Conservation (phyloP, 108 stramenopile genomes). For the Licmophora abbreviata region DNA sequence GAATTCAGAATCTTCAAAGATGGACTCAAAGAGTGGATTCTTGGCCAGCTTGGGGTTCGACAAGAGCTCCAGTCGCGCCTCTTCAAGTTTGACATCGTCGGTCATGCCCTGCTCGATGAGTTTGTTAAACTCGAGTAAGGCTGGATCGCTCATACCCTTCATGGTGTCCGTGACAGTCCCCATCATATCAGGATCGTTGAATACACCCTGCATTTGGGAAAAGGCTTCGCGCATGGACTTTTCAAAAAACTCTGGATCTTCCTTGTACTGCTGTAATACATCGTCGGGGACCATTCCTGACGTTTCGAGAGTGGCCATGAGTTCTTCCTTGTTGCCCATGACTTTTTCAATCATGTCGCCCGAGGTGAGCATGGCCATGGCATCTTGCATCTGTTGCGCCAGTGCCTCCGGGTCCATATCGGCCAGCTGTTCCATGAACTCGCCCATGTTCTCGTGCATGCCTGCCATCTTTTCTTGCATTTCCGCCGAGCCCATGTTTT, state of each 20-base stretch:
- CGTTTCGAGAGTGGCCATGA: slow-evolving; percentile 53
- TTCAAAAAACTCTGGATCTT: slow-evolving; percentile 67
- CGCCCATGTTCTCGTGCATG: slow-evolving; percentile 17
- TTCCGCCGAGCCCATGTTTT: no score
- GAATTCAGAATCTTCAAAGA: slow-evolving; percentile 58
- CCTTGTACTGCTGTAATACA: slow-evolving; percentile 61
- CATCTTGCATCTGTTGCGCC: slow-evolving; percentile 65
- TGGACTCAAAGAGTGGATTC: slow-evolving; percentile 35
- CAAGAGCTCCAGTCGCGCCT: slow-evolving; percentile 60
- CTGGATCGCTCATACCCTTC: slow-evolving; percentile 59
- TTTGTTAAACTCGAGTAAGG: slow-evolving; percentile 24
- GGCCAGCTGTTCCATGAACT: slow-evolving; percentile 51
- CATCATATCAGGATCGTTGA: slow-evolving; percentile 55
- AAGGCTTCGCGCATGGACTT: slow-evolving; percentile 69
- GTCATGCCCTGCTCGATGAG: slow-evolving; percentile 40
- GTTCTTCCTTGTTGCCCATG: slow-evolving; percentile 51
- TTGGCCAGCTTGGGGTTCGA: slow-evolving; percentile 33
- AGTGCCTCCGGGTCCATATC: slow-evolving; percentile 75
- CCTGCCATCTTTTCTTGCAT: slow-evolving; percentile 28
- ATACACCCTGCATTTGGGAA: slow-evolving; percentile 57
- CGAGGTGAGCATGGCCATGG: slow-evolving; percentile 55
- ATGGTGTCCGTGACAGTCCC: slow-evolving; percentile 52
- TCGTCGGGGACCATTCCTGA: slow-evolving; percentile 51
- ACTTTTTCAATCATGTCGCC: slow-evolving; percentile 45
- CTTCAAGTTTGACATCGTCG: slow-evolving; percentile 77